Evolutionary conservation across 352 stramenopile species (phyloP).

Genomic region (Globisporangium nagaii): DNA sequence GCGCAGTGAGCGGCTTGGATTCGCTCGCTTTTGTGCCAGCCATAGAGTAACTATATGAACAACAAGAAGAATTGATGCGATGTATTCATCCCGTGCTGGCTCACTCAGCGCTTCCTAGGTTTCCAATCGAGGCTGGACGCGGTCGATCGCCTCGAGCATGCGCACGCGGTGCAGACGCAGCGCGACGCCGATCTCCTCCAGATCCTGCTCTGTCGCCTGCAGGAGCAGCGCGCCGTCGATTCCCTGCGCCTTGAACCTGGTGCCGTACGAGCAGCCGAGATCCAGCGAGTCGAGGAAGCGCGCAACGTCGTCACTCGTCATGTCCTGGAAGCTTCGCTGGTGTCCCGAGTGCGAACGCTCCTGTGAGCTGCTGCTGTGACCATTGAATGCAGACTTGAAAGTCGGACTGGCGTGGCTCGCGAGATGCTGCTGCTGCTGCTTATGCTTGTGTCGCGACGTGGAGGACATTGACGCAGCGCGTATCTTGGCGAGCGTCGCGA

Average conservation of each 20-base stretch:
- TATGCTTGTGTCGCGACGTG: conserved; percentile 12
- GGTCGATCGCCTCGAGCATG: conserved; percentile 41
- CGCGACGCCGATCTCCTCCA: conserved; percentile 61
- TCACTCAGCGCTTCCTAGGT: background rate
- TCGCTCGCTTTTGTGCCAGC: background rate
- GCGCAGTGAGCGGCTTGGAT: conserved; percentile 32
- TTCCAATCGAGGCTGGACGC: background rate
- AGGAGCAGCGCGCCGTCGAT: conserved; percentile 62
- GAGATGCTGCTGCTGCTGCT: conserved; percentile 2
- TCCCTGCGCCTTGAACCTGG: conserved; percentile 33
- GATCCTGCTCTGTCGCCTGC: conserved; percentile 46
- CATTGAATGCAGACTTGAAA: background rate
- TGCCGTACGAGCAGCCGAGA: conserved; percentile 28
- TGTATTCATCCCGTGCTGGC: background rate
- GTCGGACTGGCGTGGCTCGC: background rate
- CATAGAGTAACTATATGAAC: conserved; percentile 8
- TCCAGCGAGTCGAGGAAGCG: conserved; percentile 43
- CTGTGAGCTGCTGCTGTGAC: background rate
- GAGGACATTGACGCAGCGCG: background rate
- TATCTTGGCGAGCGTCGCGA: conserved; percentile 19
- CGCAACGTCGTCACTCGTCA: conserved; percentile 42
- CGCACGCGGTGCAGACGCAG: conserved; percentile 70
- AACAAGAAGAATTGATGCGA: background rate
- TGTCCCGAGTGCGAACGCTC: background rate
- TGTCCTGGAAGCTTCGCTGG: conserved; percentile 12